Evolutionary conservation across 306 rosid species (phyloP), one percentile per base, ranked within the genome.

Genomic region (Vigna radiata): DNA sequence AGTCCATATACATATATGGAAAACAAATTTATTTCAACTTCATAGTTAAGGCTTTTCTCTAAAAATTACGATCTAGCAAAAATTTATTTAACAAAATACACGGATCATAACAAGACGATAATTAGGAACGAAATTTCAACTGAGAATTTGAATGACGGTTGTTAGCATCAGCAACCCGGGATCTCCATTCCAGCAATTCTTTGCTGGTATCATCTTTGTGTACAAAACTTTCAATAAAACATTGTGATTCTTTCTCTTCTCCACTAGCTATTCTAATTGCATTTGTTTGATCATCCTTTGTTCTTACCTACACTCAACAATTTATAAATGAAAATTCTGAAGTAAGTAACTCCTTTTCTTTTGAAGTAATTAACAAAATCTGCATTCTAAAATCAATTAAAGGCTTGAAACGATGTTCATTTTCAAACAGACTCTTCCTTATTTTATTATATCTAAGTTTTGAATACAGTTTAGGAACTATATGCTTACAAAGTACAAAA

Each of bases 151-250:
- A 96, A 66, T 92, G 94, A 33, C 96, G 94, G 68, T 91, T 10
- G 64, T 90, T 93, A 23, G 96, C 98, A 43, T 91, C 87, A 60
- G 98, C 83, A 83, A 93, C 98, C 29, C 96, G 88, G 49, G 98
- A 91, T 70, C 97, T 97, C 98, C 98, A 94, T 79, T 90, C 98
- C 29, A 93, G 89, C 52, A 93, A 85, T 83, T 93, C 96, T 86
- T 93, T 93, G 86, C 94, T 93, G 31, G 98, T 90, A 68, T 94
- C 98, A 75, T 94, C 97, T 81, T 79, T 94, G 77, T 91, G 98
- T 44, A 69, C 89, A 66, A 94, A 43, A 25, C 85, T 91, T 82
- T 91, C 96, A 9, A 94, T 87, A 54, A 91, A 94, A 73, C 94
- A 91, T 4, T 91, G 50, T n/a, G 91, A 87, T 46, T 87, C 90